Evolutionary conservation across 2,329 filamentous ascomycete genomes (phyloP), one percentile per base, ranked within the genome.

Genomic region (Tolypocladium inflatum): DNA sequence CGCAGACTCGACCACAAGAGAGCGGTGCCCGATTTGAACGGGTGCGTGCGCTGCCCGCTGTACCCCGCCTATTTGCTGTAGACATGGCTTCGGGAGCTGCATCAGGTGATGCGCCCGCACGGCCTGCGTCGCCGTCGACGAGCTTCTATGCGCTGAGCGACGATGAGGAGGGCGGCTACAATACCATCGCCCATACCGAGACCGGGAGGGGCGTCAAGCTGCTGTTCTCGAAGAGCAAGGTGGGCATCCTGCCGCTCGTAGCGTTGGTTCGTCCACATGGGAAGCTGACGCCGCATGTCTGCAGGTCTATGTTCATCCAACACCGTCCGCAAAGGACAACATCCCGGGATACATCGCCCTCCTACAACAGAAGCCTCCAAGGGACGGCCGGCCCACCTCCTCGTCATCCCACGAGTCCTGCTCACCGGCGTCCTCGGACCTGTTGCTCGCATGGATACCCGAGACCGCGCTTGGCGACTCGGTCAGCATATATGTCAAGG

Each of bases 201-300:
- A 85, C 85, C 2, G 88, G 89, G 0, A 84, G 84, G 63, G 94
- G 93, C 2, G 94, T 99, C 52, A 99, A 97, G 75, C 79, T 99
- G 38, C 79, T 99, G 17, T 97, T 89, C 68, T 93, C 91, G 23
- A 99, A 99, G 77, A 97, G 91, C 87, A 99, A 97, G 81, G 89
- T 90, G 39, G 67, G 78, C 68, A 54, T 7, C n/a, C 15, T 45
- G 53, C 51, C 56, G 11, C 42, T 30, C 41, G 52, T 55, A 45
- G 38, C n/a, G 45, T 26, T 26, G 39, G 13, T 37, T 50, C 39
- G 21, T 56, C 35, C 43, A 8, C 43, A 15, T 19, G 37, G 55
- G 50, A 39, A 23, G 45, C 63, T 65, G 38, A 64, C 61, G 38
- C 15, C 13, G 26, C 41, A 15, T 17, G 11, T 42, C 57, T 33